Conservation (phyloP, 208 protist species). For the Crithidia expoeki region DNA sequence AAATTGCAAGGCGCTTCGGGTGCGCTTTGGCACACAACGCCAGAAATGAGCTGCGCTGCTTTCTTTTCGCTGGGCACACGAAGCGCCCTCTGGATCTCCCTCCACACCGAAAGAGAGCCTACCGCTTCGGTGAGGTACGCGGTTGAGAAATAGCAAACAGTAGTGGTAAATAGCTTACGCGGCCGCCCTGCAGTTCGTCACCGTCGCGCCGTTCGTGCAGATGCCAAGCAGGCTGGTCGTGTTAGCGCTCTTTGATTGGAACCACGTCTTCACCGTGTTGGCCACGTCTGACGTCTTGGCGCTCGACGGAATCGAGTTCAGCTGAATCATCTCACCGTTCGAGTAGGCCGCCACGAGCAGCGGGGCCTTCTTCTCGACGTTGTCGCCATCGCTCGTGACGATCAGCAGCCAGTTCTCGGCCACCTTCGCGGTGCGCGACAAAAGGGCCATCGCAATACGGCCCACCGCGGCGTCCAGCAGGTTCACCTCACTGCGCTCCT, state of each 20-base stretch:
- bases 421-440: conserved; percentile 36
- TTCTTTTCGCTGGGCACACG: no score
- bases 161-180: no score
- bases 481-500: conserved; percentile 61
- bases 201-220: conserved; percentile 56
- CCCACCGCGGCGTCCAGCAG: conserved; percentile 70
- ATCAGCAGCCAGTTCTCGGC: conserved; percentile 79
- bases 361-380: conserved; percentile 39
- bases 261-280: conserved; percentile 71
- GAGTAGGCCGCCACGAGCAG: conserved; percentile 67
- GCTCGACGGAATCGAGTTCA: conserved; percentile 33
- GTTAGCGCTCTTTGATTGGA: conserved; percentile 20
- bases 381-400: conserved; percentile 57
- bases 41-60: no score
- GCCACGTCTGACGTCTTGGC: conserved; percentile 41
- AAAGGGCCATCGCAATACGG: conserved; percentile 50
- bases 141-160: no score
- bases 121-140: no score
- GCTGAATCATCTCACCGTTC: conserved; percentile 53
- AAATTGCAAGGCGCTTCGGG: no score
- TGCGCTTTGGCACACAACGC: no score
- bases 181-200: conserved; percentile 50
- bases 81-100: no score
- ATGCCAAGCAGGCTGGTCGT: conserved; percentile 46
- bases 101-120: no score